Percentiles rank a stretch among this genome's conserved stretches.
These are phyloP conservation scores for Cadophora sp. DNA, from an alignment of 2,329 filamentous ascomycete genomes.

Conservation along the genomic window DNA sequence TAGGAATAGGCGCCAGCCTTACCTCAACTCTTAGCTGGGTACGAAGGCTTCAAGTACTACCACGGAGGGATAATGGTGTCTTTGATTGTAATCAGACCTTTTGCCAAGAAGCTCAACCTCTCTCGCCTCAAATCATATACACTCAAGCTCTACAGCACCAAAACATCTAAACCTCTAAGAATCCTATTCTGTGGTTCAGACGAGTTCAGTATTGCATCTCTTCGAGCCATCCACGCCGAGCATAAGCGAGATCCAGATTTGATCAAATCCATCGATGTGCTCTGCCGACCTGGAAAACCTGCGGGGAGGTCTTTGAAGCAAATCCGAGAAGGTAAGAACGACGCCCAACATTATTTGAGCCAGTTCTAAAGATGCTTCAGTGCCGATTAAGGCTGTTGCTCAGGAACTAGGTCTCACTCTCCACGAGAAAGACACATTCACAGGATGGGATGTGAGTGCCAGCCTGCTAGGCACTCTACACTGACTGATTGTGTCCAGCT, in stretches of 20 bases:
- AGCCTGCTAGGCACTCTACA: slow-evolving; percentile 1
- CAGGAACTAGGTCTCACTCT: slow-evolving; percentile 67
- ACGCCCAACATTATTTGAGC: background rate
- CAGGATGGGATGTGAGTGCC: slow-evolving; percentile 72
- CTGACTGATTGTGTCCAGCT: slow-evolving; percentile 50
- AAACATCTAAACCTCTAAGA: slow-evolving; percentile 63
- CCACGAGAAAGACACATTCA: slow-evolving; percentile 83
- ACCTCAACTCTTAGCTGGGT: background rate
- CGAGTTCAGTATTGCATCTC: slow-evolving; percentile 81
- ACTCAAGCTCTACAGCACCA: slow-evolving; percentile 1
- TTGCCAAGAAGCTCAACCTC: background rate
- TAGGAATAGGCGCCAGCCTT: background rate
- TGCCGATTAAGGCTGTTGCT: slow-evolving; percentile 75
- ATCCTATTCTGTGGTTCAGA: slow-evolving; percentile 97
- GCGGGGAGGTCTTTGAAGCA: slow-evolving; percentile 76
- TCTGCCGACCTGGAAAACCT: slow-evolving; percentile 81
- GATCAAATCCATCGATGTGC: slow-evolving; percentile 82
- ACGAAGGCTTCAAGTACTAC: no score
- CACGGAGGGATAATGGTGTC: background rate
- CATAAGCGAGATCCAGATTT: slow-evolving; percentile 56
- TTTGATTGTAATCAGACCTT: background rate
- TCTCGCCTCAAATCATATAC: background rate
- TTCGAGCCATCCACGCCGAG: slow-evolving; percentile 72
- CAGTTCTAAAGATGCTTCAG: slow-evolving; percentile 50
- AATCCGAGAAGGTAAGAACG: slow-evolving; percentile 38